Base-by-base conservation (phyloP, 306 rosid genomes). In the Oemleria cerasiformis region DNA sequence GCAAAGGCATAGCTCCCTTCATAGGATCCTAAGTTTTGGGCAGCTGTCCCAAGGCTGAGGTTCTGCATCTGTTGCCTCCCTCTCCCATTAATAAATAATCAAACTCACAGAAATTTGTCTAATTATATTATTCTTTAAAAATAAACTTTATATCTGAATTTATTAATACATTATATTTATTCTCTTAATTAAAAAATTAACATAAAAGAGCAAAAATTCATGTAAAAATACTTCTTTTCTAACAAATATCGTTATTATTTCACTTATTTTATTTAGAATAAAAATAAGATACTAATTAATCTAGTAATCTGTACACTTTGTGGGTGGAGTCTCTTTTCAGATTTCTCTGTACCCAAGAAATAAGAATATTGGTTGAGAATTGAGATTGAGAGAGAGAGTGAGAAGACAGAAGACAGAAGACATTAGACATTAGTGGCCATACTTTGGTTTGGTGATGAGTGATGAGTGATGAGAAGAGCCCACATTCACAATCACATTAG, bases 21-120 rank as follows among this genome's bases (percentile, higher is more conserved):
- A 85, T 83, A 85, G 92, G 92, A 89, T 85, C 74, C 89, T 70
- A 81, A 57, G 76, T 21, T 72, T 45, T 68, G 60, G 71, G 81
- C 70, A 73, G 80, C 80, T 17, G 11, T 65, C 57, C 71, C 74
- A 68, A 81, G 77, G 80, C 73, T 11, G 13, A 77, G 80, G 73
- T 75, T 73, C 77, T 73, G 81, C 72, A 74, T 60, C 74, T 65
- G 43, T 45, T 19, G 38, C 25, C 70, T 56, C 65, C 43, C 3
- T 43, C 41, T 74, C 67, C 48, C 65, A 72, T 75, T 77, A 84
- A 59, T 64, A 76, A 71, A 71, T 73, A 68, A 78, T 65, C 41
- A 71, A 76, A 66, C 56, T 62, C 11, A 38, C 8, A 39, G 44
- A 20, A 60, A 60, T 8, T 5, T 60, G n/a, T 42, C 70, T 36